Percentiles rank a stretch among this genome's conserved stretches.
Conservation (phyloP, 306 rosid genomes). For the Trichosanthes cucumerina region DNA sequence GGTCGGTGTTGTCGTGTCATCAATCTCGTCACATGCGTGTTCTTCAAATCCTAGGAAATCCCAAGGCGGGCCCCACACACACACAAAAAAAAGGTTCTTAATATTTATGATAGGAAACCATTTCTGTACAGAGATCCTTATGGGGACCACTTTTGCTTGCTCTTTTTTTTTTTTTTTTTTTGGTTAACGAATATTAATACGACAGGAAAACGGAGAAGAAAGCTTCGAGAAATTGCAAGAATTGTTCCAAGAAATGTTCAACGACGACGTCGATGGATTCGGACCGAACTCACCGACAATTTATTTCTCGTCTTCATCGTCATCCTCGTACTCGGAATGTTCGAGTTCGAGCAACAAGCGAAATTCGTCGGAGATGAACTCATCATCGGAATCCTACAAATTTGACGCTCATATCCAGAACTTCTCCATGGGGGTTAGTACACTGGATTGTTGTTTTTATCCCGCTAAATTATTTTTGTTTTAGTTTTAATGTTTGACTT, state of each 20-base stretch:
- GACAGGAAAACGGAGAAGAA: slow-evolving; percentile 65
- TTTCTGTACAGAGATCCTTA: not conserved
- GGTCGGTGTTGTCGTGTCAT: not conserved
- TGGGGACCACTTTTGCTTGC: not conserved
- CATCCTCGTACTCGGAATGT: slow-evolving; percentile 27
- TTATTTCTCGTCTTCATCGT: slow-evolving; percentile 28
- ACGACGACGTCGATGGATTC: slow-evolving; percentile 30
- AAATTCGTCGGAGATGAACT: slow-evolving; percentile 35
- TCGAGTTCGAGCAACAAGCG: slow-evolving; percentile 52
- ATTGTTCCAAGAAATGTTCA: slow-evolving; percentile 76
- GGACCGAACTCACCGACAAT: slow-evolving; percentile 19
- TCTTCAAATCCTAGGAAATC: slow-evolving; percentile 1
- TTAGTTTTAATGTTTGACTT: not conserved
- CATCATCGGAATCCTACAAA: slow-evolving; percentile 19
- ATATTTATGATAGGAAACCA: not conserved
- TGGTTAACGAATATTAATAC: not conserved
- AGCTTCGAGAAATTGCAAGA: slow-evolving; percentile 76
- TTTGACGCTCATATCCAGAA: slow-evolving; percentile 26
- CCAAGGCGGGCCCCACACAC: not conserved
- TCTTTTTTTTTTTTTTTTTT: too few relatives aligned
- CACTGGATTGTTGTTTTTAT: not conserved
- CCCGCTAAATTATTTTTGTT: too few relatives aligned
- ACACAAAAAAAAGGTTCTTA: not conserved
- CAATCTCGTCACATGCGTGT: not conserved
- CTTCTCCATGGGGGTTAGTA: slow-evolving; percentile 77